Conservation (phyloP, 495 filamentous ascomycete genomes). For the Penicillium pulvis region DNA sequence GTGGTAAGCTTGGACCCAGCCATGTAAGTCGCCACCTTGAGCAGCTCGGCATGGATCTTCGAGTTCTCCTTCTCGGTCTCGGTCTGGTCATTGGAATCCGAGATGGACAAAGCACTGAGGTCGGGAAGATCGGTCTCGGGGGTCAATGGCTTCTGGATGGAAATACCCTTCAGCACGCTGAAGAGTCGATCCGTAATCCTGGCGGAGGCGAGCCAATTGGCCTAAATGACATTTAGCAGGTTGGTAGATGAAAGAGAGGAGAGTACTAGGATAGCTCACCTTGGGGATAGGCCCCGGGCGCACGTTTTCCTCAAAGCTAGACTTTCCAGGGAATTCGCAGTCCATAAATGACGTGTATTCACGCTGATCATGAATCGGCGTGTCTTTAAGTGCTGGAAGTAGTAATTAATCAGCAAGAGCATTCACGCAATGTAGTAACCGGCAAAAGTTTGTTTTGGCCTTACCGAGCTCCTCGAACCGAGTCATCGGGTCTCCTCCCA, state of each 20-base stretch:
- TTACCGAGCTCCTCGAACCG: slow-evolving; percentile 44
- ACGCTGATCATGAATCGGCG: slow-evolving; percentile 35
- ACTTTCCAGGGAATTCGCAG: slow-evolving; percentile 41
- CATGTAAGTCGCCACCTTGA: slow-evolving; percentile 39
- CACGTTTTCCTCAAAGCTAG: slow-evolving; percentile 44
- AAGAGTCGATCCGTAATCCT: slow-evolving; percentile 42
- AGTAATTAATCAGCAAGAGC: slow-evolving; percentile 10
- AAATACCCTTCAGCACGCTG: slow-evolving; percentile 34
- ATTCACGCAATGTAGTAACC: background rate
- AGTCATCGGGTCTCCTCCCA: slow-evolving; percentile 37
- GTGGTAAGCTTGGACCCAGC: slow-evolving; percentile 39
- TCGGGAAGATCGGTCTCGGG: slow-evolving; percentile 29
- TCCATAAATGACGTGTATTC: slow-evolving; percentile 47
- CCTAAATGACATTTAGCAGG: slow-evolving; percentile 23
- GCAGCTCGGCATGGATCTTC: slow-evolving; percentile 34
- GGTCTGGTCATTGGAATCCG: slow-evolving; percentile 37
- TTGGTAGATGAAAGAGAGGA: background rate
- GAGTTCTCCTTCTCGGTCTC: slow-evolving; percentile 33
- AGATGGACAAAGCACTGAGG: slow-evolving; percentile 29
- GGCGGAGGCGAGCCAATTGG: slow-evolving; percentile 41
- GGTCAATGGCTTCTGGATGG: slow-evolving; percentile 36
- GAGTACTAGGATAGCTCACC: slow-evolving; percentile 25
- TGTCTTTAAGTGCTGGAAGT: slow-evolving; percentile 33
- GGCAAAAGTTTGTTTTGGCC: background rate
- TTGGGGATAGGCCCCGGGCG: slow-evolving; percentile 43